Evolutionary conservation across 208 protist species (phyloP).

Genomic region (Trichomonas tenax): DNA sequence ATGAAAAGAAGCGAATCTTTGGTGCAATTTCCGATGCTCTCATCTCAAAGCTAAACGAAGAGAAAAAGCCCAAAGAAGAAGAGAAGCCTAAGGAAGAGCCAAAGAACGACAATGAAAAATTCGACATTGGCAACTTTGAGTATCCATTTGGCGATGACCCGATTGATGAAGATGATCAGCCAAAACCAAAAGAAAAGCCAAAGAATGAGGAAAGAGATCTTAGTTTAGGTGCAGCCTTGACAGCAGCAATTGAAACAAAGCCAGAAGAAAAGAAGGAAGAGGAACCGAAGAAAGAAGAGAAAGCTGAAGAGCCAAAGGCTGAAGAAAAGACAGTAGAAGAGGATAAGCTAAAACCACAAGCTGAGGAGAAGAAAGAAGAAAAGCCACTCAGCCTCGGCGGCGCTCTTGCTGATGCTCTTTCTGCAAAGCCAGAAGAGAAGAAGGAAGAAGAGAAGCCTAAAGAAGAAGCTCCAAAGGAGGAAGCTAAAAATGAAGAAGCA

Average conservation of each 20-base stretch:
- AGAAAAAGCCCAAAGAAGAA: neutral
- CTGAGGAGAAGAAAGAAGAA: neutral
- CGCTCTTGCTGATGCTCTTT: neutral
- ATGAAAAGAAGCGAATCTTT: neutral
- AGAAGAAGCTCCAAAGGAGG: no score
- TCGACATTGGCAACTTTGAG: neutral
- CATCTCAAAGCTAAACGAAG: neutral
- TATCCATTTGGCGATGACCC: neutral
- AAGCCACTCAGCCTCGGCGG: neutral
- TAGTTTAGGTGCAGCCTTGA: neutral
- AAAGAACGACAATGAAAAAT: neutral
- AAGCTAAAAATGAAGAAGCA: no score
- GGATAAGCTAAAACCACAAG: neutral
- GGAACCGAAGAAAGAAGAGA: neutral
- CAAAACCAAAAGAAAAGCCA: neutral
- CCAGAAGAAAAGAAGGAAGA: neutral
- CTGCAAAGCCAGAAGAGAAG: neutral
- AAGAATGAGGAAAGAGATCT: neutral
- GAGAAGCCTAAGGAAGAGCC: neutral
- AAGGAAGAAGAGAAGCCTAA: neutral
- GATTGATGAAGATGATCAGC: neutral
- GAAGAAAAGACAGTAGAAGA: neutral
- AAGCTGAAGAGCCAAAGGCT: neutral
- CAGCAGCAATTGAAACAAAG: neutral
- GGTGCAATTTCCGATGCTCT: no score